Evolutionary conservation across 176 grass and related monocot species (phyloP).

Genomic region (Juncus inflexus): DNA sequence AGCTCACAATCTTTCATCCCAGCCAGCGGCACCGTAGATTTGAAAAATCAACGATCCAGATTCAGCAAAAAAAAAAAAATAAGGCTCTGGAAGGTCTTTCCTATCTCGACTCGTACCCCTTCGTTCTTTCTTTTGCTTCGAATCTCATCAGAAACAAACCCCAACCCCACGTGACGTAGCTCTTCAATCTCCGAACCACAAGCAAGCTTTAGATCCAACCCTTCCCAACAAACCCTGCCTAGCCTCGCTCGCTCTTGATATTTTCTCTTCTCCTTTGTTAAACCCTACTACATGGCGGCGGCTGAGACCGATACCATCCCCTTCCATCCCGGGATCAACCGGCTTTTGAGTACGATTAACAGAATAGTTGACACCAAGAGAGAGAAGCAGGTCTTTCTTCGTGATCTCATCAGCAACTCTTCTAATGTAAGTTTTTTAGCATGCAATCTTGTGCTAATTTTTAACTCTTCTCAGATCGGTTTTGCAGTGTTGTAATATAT

Average conservation of each 20-base stretch:
- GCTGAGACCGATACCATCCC: constrained; percentile 56
- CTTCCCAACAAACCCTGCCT: too few species aligned
- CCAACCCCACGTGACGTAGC: background rate
- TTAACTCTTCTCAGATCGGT: background rate
- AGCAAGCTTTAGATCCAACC: constrained; percentile 35
- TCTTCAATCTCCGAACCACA: too few species aligned
- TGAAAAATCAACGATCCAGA: background rate
- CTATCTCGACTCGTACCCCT: constrained; percentile 25
- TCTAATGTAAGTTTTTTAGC: constrained; percentile 30
- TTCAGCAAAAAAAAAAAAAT: too few species aligned
- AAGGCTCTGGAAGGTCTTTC: too few species aligned
- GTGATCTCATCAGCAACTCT: constrained; percentile 51
- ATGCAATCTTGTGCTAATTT: too few species aligned
- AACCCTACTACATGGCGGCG: too few species aligned
- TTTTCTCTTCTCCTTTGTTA: too few species aligned
- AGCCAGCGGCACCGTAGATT: too few species aligned
- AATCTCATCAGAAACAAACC: background rate
- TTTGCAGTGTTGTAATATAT: background rate
- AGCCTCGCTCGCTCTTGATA: too few species aligned
- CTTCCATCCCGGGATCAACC: constrained; percentile 65
- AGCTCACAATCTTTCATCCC: background rate
- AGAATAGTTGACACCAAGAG: constrained; percentile 71
- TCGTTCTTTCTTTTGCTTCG: background rate
- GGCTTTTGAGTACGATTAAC: constrained; percentile 54
- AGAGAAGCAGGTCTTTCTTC: constrained; percentile 73